Base-by-base conservation (phyloP, 176 grass and related monocot genomes). In the Oryza longistaminata region DNA sequence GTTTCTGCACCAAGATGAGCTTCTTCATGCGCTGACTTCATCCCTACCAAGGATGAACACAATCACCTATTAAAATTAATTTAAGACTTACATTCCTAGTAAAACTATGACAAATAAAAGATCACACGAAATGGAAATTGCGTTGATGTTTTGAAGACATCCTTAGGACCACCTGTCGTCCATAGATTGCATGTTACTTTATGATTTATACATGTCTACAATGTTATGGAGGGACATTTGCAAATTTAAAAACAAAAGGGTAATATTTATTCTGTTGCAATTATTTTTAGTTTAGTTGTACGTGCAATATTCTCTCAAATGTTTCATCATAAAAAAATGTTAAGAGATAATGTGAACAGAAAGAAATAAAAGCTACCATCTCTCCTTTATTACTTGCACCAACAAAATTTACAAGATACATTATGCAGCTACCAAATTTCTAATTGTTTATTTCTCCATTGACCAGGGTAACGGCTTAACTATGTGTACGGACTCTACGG, bases 1-100 rank as follows among this genome's bases (percentile, higher is more conserved):
- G 65, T 71, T 82, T 71, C 39, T 50, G 6, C 70, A 70, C 2
- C 39, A 85, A 70, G 70, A 70, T 69, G 52, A 67, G 19, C 82
- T 81, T 64, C 50, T 72, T 60, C 53, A 81, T 37, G 58, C 24
- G 24, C 53, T 65, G 33, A 55, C 22, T 61, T 76, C 71, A 70
- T 43, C 58, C 14, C 40, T 6, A 80, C n/a, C 9, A 19, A 81
- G 40, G 22, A 71, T 39, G 22, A 80, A 43, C 9, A 25, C 39
- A 55, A 9, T 64, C 21, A 81, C 46, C 62, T 55, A 52, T 81
- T 45, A 73, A 15, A 62, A 77, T 34, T 77, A 67, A 70, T 16
- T 22, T 24, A 66, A 66, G 29, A 82, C 19, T 50, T 71, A 7
- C 25, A 85, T 29, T 33, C 50, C n/a, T 27, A 27, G 27, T 27